Evolutionary conservation across 345 rosid species (phyloP).

Genomic region (Camelina laxa): DNA sequence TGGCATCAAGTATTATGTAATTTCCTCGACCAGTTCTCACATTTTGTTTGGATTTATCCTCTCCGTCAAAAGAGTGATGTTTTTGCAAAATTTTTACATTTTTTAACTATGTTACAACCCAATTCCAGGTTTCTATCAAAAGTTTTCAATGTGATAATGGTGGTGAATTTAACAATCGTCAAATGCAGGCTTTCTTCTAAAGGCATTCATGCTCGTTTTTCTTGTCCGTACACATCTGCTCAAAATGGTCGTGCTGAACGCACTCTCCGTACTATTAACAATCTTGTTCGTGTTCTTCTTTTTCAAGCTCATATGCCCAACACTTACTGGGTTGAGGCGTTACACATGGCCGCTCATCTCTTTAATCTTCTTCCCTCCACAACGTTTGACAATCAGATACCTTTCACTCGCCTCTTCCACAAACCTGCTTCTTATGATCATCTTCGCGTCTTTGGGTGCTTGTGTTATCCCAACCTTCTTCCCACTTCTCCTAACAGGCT

Average conservation of each 20-base stretch:
- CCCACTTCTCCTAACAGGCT: neutral
- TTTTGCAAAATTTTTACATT: neutral
- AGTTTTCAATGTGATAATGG: neutral
- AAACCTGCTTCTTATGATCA: neutral
- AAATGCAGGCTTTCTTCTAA: neutral
- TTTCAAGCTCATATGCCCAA: neutral
- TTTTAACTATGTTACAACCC: neutral
- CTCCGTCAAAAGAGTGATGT: neutral
- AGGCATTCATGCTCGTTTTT: neutral
- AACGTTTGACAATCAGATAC: accelerated
- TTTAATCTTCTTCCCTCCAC: neutral
- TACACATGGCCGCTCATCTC: neutral
- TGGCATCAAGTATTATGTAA: neutral
- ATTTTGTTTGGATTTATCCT: slow-evolving; percentile 2
- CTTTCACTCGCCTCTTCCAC: neutral
- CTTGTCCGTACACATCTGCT: neutral
- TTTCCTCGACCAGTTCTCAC: neutral
- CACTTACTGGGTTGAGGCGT: neutral
- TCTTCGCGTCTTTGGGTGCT: neutral
- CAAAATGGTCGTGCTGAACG: neutral
- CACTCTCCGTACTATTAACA: neutral
- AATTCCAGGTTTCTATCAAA: neutral
- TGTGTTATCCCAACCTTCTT: neutral
- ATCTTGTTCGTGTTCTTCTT: neutral
- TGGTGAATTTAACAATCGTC: neutral